Evolutionary conservation across 139 green algal genomes (phyloP).

Genomic region (Haematococcus lacustris): DNA sequence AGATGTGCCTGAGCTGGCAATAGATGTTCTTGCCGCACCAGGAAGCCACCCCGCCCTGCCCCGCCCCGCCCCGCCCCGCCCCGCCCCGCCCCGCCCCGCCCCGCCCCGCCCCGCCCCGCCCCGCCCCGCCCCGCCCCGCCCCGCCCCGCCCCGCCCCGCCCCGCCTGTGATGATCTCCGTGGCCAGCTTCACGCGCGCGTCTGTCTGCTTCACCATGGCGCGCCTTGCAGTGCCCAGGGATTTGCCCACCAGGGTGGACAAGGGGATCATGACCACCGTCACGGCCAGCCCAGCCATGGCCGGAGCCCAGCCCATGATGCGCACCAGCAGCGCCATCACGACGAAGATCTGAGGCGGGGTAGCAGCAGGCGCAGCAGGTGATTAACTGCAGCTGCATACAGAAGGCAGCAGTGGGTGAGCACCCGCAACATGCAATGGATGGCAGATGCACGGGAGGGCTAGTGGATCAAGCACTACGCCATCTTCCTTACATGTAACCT

Average conservation of each 20-base stretch:
- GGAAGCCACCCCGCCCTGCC: no score
- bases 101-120: no score
- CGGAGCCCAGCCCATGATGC: conserved; percentile 57
- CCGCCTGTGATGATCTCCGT: conserved; percentile 74
- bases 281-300: conserved; percentile 63
- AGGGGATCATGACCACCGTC: conserved; percentile 70
- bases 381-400: neutral
- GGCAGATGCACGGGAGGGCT: neutral
- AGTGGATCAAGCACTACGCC: no score
- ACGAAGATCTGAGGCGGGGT: conserved; percentile 65
- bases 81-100: no score
- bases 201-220: conserved; percentile 55
- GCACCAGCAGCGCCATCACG: conserved; percentile 69
- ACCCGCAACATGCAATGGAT: conserved; percentile 5
- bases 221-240: conserved; percentile 42
- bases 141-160: no score
- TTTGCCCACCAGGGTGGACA: conserved; percentile 54
- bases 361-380: neutral
- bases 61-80: no score
- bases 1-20: no score
- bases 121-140: no score
- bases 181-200: conserved; percentile 69
- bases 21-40: no score
- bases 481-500: no score
- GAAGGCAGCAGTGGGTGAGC: neutral